Base-by-base conservation (phyloP, 176 grass and related monocot genomes). In the Cymbopogon citratus region DNA sequence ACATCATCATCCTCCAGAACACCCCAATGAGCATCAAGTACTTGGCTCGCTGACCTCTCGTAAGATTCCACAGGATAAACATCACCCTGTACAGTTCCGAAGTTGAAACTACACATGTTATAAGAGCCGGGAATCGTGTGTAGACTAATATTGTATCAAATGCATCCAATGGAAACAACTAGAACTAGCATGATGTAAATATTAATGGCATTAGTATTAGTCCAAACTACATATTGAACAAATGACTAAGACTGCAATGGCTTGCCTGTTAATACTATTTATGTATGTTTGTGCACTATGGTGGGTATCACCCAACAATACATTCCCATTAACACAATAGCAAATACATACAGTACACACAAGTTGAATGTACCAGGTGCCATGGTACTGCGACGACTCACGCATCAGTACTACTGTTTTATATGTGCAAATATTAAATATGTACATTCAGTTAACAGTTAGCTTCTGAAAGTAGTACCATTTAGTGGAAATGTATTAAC, bases 1-100 rank as follows among this genome's bases (percentile, higher is more conserved):
- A 99, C 96, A 86, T 95, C 96, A 77, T 93, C 95, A 66, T 95
- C 92, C 77, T 93, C 80, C 83, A 99, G 84, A 80, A 99, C 90
- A 40, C 96, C 91, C 92, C 96, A 99, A 68, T 99, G 87, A 78
- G 96, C 96, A 90, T 99, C 96, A 65, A 99, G 96, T 63, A 99
- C 83, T 90, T 88, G 92, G 75, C 87, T 90, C 62, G 65, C 80
- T 54, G 87, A 83, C 49, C 54, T 87, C 14, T 88, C 89, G 21
- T 87, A 89, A 24, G 75, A 69, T 84, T 99, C 96, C 29, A 95
- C 88, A 7, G 96, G 96, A 90, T 95, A 99, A 54, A 99, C 96
- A 93, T 99, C 92, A 63, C 96, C 96, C 96, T 99, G 79, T 51
- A 87, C 2, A 79, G 45, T 77, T 84, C 61, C 65, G 51, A 87